Evolutionary conservation across 1,284 basidiomycete genomes (phyloP).

Genomic region (Ceratobasidium sp.): DNA sequence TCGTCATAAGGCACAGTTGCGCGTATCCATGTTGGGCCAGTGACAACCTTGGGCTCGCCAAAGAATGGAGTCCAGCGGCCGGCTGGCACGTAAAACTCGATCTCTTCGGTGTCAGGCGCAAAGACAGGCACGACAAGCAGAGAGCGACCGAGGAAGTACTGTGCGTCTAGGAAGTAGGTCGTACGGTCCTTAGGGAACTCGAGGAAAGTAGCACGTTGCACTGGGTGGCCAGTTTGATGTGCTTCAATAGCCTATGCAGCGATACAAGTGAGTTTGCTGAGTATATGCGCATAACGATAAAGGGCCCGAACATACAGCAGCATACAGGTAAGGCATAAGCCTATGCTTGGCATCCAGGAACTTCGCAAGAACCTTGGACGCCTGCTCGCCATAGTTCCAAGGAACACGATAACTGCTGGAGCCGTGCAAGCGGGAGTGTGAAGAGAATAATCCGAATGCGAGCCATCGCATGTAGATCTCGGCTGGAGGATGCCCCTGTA

Average conservation of each 20-base stretch:
- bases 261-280: not conserved
- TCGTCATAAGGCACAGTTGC: constrained; percentile 42
- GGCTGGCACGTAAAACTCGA: constrained; percentile 74
- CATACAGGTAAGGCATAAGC: constrained; percentile 79
- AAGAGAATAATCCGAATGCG: constrained; percentile 67
- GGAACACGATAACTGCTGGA: constrained; percentile 78
- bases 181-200: constrained; percentile 76
- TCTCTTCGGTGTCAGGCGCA: constrained; percentile 64
- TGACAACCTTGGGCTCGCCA: constrained; percentile 39
- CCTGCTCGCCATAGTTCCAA: constrained; percentile 78
- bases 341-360: constrained; percentile 74
- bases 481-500: constrained; percentile 69
- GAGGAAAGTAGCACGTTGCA: constrained; percentile 78
- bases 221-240: constrained; percentile 66
- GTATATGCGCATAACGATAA: not conserved
- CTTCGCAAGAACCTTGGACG: constrained; percentile 71
- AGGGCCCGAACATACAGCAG: constrained; percentile 59
- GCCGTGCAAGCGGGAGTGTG: constrained; percentile 76
- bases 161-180: constrained; percentile 70
- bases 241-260: constrained; percentile 64
- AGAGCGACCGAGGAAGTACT: constrained; percentile 75
- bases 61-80: constrained; percentile 71
- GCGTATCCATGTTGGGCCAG: constrained; percentile 41
- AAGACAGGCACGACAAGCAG: constrained; percentile 81
- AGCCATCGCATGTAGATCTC: constrained; percentile 78